Conservation (phyloP, 2,329 filamentous ascomycete genomes). For the Septoria linicola region DNA sequence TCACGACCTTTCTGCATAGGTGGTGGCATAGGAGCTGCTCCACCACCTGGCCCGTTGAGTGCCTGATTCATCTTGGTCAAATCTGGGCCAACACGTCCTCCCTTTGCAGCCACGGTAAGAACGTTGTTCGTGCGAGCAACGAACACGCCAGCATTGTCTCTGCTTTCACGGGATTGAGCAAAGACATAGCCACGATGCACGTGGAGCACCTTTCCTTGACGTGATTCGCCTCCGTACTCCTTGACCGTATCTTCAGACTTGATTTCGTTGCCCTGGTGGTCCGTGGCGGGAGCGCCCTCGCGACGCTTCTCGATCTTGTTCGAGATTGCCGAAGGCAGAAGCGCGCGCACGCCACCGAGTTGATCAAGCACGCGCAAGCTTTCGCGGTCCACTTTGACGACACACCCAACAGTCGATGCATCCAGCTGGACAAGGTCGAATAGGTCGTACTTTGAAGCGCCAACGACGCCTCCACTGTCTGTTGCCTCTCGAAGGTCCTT, state of each 20-base stretch:
- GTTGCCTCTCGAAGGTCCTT: constrained; percentile 92
- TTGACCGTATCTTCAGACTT: constrained; percentile 88
- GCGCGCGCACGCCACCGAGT: constrained; percentile 74
- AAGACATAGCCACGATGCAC: constrained; percentile 93
- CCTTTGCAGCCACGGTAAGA: constrained; percentile 89
- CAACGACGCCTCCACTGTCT: constrained; percentile 82
- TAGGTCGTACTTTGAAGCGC: constrained; percentile 83
- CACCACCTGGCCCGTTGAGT: constrained; percentile 59
- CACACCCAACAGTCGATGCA: constrained; percentile 84
- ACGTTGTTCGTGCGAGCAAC: constrained; percentile 84
- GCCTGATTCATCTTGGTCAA: constrained; percentile 91
- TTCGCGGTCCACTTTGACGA: constrained; percentile 94
- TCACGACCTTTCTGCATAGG: constrained; percentile 75
- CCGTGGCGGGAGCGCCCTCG: constrained; percentile 77
- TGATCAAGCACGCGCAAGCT: constrained; percentile 88
- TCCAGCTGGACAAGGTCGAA: constrained; percentile 95
- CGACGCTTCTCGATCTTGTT: constrained; percentile 82
- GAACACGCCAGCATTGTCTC: constrained; percentile 86
- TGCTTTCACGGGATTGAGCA: constrained; percentile 77
- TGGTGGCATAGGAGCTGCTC: constrained; percentile 61
- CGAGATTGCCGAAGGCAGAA: constrained; percentile 87
- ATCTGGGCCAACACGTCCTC: constrained; percentile 78
- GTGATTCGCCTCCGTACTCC: constrained; percentile 80
- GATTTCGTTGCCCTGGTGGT: constrained; percentile 91
- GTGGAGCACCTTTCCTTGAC: constrained; percentile 86